Conservation (phyloP, 148 eudicot genomes). For the Camellia japonica region DNA sequence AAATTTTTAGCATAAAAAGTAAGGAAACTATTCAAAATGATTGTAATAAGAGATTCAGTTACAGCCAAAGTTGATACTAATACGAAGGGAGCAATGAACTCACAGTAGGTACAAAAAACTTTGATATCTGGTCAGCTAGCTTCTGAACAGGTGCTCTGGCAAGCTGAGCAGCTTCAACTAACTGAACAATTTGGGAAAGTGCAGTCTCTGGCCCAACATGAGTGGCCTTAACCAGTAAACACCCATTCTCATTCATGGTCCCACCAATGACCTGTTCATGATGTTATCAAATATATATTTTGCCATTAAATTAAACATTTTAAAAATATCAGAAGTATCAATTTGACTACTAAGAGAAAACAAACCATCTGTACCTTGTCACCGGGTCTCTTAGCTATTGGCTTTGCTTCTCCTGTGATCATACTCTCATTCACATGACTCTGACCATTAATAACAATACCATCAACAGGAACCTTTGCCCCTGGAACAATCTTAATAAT, state of each 20-base stretch:
- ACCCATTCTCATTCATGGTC: slow-evolving; percentile 94
- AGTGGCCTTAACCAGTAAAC: slow-evolving; percentile 77
- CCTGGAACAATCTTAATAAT: slow-evolving; percentile 91
- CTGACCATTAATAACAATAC: slow-evolving; percentile 76
- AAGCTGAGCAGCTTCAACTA: slow-evolving; percentile 97
- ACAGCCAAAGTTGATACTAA: neutral
- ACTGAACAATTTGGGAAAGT: slow-evolving; percentile 94
- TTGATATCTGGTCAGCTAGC: slow-evolving; percentile 91
- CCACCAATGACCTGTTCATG: slow-evolving; percentile 88
- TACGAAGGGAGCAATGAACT: slow-evolving; percentile 26
- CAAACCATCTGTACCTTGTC: slow-evolving; percentile 59
- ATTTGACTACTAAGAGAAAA: neutral
- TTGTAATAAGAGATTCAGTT: neutral
- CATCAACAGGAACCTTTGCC: slow-evolving; percentile 89
- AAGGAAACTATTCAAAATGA: neutral
- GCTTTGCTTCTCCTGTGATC: slow-evolving; percentile 94
- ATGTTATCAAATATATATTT: neutral
- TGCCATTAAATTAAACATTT: neutral
- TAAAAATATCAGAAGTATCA: slow-evolving; percentile 10
- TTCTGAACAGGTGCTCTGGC: slow-evolving; percentile 99
- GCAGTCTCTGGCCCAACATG: slow-evolving; percentile 96
- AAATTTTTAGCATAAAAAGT: neutral
- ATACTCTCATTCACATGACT: slow-evolving; percentile 97
- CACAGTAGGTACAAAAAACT: slow-evolving; percentile 85
- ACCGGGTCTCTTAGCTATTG: slow-evolving; percentile 82